Percentiles rank a stretch among this genome's conserved stretches.
Conservation (phyloP, 805 yeast genomes). For the Cyberlindnera subsufficiens region DNA sequence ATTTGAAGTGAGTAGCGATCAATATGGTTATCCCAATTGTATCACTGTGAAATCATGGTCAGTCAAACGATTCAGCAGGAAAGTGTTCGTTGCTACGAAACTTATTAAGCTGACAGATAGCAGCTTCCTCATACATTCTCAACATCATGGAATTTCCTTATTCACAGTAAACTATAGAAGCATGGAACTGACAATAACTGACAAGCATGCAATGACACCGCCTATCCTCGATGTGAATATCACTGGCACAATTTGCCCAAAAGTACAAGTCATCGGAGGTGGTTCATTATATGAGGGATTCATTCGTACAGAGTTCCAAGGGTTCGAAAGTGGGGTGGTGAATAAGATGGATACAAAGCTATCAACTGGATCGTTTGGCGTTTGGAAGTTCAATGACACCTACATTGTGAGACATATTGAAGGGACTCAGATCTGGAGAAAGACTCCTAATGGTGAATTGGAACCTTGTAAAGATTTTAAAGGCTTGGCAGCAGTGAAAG, state of each 20-base stretch:
- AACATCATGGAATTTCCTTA: constrained; percentile 2
- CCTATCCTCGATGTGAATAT: constrained; percentile 21
- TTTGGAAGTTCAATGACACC: constrained; percentile 15
- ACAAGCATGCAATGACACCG: constrained; percentile 3
- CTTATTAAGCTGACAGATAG: constrained; percentile 5
- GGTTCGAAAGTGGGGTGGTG: constrained; percentile 5
- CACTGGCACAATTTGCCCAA: constrained; percentile 15
- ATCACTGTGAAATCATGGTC: constrained; percentile 8
- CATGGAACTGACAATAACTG: neutral
- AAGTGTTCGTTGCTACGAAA: neutral
- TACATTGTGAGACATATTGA: constrained; percentile 7
- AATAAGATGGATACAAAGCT: neutral
- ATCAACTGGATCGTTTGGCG: constrained; percentile 1
- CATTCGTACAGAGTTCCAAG: constrained; percentile 18
- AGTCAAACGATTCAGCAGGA: constrained; percentile 2
- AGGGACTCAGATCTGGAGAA: constrained; percentile 3
- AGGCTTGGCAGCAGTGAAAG: constrained; percentile 8
- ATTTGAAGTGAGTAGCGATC: constrained; percentile 1
- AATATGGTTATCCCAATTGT: constrained; percentile 7
- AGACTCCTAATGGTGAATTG: neutral
- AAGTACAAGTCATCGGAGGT: constrained; percentile 22
- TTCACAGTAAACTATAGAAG: constrained; percentile 2
- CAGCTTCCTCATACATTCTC: constrained; percentile 6
- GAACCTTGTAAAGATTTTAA: constrained; percentile 5
- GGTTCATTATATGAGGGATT: constrained; percentile 13